Evolutionary conservation across 176 grass and related monocot species (phyloP), one percentile per base, ranked within the genome.

Genomic region (Eragrostis nindensis): DNA sequence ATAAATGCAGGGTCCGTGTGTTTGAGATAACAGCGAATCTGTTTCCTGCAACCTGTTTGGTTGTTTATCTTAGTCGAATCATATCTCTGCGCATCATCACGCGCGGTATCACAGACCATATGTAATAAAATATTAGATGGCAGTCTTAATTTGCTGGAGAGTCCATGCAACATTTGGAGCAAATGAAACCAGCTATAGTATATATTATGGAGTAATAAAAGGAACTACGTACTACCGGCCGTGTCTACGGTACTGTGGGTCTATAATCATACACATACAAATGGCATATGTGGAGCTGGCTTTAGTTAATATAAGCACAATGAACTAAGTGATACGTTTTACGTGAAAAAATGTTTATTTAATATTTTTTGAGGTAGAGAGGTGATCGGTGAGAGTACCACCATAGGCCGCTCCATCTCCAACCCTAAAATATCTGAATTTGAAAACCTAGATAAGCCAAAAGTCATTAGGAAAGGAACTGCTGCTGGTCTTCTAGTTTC

Each of bases 1-100:
- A 70, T 21, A 41, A 41, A 73, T 52, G 12, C 17, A 83, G 65
- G 80, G 66, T 7, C 65, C 66, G 26, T 24, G 1, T 66, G 45
- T 68, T 83, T 65, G 11, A 60, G 59, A 73, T 82, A 82, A 82
- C 80, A 40, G 42, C 69, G 80, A 82, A 82, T 73, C 42, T 73
- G 0, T 54, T 53, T 79, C 4, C n/a, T 27, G 5, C 6, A 53
- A 8, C 17, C 46, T 67, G 26, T 17, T 50, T 38, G 45, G 13
- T 62, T 62, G 29, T 10, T 72, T 82, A 82, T 55, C 30, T 27
- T 64, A 66, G 66, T 54, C 47, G 69, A 83, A 83, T 75, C 60
- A 41, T 52, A 83, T 83, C 70, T 55, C 5, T 42, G 29, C 63
- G 44, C 21, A 64, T 19, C 55, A 72, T 42, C 32, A 21, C 15